phyloP scores from a whole-genome alignment of 345 rosid species.

The Eucalyptus microcorys region DNA sequence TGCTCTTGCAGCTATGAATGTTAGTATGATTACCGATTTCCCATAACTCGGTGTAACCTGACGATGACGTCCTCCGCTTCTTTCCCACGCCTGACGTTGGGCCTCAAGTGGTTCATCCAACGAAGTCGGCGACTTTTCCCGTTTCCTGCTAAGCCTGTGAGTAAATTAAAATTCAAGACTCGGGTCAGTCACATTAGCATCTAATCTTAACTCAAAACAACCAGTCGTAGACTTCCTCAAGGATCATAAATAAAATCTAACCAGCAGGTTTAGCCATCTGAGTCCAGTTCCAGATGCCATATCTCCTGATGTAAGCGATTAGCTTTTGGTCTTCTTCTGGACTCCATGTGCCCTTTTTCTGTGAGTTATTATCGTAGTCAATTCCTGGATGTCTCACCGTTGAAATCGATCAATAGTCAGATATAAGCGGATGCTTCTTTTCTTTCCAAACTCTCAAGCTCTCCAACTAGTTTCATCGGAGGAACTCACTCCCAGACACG shows the following conservation, averaged over 20 bases:
- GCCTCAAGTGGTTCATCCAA: slow-evolving; percentile 3
- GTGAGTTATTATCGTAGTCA: background rate
- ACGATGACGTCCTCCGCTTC: slow-evolving; percentile 1
- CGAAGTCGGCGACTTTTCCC: slow-evolving; percentile 6
- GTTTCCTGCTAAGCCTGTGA: background rate
- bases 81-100: background rate
- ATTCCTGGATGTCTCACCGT: background rate
- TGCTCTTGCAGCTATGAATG: background rate
- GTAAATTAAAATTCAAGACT: background rate
- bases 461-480: background rate
- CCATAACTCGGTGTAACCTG: background rate
- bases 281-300: background rate
- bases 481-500: background rate
- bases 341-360: background rate
- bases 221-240: background rate
- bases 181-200: background rate
- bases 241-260: background rate
- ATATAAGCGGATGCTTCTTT: background rate
- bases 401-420: background rate
- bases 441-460: background rate
- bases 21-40: background rate
- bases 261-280: background rate
- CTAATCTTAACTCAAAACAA: background rate
- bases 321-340: background rate
- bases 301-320: background rate